A percentile compares a stretch with the other conserved stretches of the same genome.
phyloP scores from a whole-genome alignment of 192 early-diverging fungal species.

The Lunasporangiospora selenospora region DNA sequence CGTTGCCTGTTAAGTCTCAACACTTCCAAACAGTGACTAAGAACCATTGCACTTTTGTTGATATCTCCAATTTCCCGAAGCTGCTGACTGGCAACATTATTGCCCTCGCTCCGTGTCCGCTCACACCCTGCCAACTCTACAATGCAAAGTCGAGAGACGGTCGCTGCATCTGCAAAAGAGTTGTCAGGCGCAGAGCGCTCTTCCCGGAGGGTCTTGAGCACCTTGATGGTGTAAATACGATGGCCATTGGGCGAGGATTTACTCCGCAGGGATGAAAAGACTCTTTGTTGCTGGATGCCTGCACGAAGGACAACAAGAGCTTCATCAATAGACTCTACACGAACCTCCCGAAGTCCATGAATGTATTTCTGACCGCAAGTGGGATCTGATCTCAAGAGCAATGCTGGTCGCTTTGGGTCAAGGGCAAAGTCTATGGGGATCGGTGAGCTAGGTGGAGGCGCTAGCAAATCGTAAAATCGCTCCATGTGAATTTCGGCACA shows the following conservation, averaged over 20 bases:
- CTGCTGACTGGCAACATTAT: constrained; percentile 59
- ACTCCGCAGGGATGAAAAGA: constrained; percentile 65
- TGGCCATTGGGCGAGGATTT: constrained; percentile 66
- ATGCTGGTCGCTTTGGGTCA: constrained; percentile 23
- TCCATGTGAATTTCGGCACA: constrained; percentile 94
- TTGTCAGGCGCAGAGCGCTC: constrained; percentile 51
- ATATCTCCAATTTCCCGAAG: constrained; percentile 70
- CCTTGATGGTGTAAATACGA: constrained; percentile 69
- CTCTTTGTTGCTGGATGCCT: constrained; percentile 63
- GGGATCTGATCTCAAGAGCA: constrained; percentile 49
- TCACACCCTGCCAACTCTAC: constrained; percentile 79
- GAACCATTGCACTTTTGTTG: constrained; percentile 73
- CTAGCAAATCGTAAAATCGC: constrained; percentile 85
- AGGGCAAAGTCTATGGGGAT: background rate
- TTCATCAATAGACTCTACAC: constrained; percentile 61
- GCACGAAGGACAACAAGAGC: constrained; percentile 61
- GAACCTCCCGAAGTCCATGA: constrained; percentile 65
- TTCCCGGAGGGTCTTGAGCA: constrained; percentile 62
- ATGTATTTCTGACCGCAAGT: constrained; percentile 60
- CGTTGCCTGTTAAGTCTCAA: constrained; percentile 58
- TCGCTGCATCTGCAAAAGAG: constrained; percentile 44
- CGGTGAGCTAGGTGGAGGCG: constrained; percentile 15
- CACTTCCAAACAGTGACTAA: constrained; percentile 76
- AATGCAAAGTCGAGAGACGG: constrained; percentile 59
- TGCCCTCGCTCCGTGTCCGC: constrained; percentile 62